Percentiles rank a stretch among this genome's conserved stretches.
These are phyloP conservation scores for Metschnikowia reukaufii DNA, from an alignment of 805 yeast genomes.

Conservation along the genomic window DNA sequence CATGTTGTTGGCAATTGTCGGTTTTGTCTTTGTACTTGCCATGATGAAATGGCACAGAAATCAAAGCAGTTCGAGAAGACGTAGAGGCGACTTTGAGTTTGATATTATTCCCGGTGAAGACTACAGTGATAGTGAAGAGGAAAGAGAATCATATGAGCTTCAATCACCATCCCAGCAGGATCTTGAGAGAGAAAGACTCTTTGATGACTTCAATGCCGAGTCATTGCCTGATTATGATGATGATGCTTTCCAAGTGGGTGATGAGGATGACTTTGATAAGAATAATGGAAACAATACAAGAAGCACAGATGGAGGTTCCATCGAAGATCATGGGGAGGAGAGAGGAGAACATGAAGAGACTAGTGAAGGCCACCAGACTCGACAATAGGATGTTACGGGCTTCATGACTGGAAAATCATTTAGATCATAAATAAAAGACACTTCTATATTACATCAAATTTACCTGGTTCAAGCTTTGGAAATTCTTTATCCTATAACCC, in stretches of 20 bases:
- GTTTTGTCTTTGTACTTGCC: conserved; percentile 51
- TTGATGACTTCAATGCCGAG: conserved; percentile 41
- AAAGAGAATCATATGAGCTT: conserved; percentile 38
- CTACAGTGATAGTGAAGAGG: conserved; percentile 41
- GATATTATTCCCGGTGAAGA: conserved; percentile 74
- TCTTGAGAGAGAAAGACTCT: conserved; percentile 41
- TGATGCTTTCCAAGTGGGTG: conserved; percentile 42
- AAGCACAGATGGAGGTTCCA: conserved; percentile 5
- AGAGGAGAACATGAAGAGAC: background rate
- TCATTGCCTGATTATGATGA: conserved; percentile 38
- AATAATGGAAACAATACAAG: background rate
- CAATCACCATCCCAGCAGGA: conserved; percentile 26
- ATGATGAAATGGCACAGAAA: conserved; percentile 45
- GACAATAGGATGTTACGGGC: background rate
- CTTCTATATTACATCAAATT: background rate
- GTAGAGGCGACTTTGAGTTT: conserved; percentile 73
- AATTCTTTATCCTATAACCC: too few relatives aligned
- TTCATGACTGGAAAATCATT: background rate
- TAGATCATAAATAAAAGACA: background rate
- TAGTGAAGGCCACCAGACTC: background rate
- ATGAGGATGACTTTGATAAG: conserved; percentile 29
- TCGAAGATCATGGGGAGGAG: conserved; percentile 1
- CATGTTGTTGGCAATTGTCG: conserved; percentile 56
- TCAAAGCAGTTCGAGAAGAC: conserved; percentile 43
- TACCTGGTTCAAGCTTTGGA: too few relatives aligned